A percentile compares a stretch with the other conserved stretches of the same genome.
Conservation (phyloP, 2,329 filamentous ascomycete genomes). For the Paecilomyces fulvus region DNA sequence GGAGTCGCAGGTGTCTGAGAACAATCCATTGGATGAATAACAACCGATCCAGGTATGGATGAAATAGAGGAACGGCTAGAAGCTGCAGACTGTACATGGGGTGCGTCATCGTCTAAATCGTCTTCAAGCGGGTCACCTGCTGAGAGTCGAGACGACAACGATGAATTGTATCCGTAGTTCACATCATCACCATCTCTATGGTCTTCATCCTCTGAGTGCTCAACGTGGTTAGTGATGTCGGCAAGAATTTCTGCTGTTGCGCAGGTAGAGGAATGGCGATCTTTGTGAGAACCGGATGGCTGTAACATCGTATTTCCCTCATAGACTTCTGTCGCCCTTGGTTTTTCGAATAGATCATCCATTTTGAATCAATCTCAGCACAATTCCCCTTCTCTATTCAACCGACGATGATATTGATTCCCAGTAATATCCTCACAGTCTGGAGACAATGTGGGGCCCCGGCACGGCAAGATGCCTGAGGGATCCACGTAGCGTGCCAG, state of each 20-base stretch:
- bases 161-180: slow-evolving; percentile 25
- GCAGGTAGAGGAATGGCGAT: background rate
- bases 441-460: background rate
- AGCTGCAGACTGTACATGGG: slow-evolving; percentile 17
- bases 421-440: background rate
- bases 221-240: background rate
- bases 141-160: slow-evolving; percentile 24
- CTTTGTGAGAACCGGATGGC: background rate
- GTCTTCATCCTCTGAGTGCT: background rate
- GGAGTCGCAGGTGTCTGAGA: slow-evolving; percentile 13
- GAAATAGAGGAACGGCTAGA: slow-evolving; percentile 36
- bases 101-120: slow-evolving; percentile 21
- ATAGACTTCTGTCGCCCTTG: background rate
- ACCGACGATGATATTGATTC: background rate
- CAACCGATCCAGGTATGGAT: slow-evolving; percentile 31
- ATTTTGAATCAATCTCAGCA: background rate
- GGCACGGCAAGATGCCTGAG: background rate
- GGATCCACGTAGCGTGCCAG: background rate
- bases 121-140: slow-evolving; percentile 16
- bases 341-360: background rate
- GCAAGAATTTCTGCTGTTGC: slow-evolving; percentile 5
- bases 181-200: background rate
- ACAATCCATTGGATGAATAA: slow-evolving; percentile 22
- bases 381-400: background rate
- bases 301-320: background rate